These are phyloP conservation scores for Vitellaria paradoxa DNA, from an alignment of 179 eudicot genomes.

Conservation along the genomic window DNA sequence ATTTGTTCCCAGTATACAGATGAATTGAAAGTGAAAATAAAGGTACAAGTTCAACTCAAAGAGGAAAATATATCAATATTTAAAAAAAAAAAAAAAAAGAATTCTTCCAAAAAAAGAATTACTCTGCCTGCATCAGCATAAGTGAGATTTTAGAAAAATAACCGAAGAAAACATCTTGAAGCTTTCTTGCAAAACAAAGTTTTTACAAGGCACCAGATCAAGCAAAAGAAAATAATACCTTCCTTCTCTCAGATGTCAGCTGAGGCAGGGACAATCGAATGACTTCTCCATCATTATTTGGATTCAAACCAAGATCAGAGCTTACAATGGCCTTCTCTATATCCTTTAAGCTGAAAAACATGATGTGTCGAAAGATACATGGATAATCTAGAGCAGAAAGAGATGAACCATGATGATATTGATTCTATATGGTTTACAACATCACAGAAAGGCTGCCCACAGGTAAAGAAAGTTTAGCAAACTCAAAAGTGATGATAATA, in stretches of 20 bases:
- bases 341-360: conserved; percentile 66
- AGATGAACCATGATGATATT: conserved; percentile 5
- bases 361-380: neutral
- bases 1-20: neutral
- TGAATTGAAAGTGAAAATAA: neutral
- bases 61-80: too few relatives aligned
- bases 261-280: conserved; percentile 85
- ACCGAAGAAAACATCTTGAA: neutral
- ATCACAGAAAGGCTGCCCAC: conserved; percentile 8
- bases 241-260: conserved; percentile 86
- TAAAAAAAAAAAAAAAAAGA: too few relatives aligned
- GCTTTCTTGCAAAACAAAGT: neutral
- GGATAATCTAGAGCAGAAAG: neutral
- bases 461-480: neutral
- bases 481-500: neutral
- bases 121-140: neutral
- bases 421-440: neutral
- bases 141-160: neutral
- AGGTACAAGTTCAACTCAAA: neutral
- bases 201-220: conserved; percentile 3
- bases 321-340: conserved; percentile 92
- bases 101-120: too few relatives aligned
- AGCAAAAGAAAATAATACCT: conserved; percentile 44
- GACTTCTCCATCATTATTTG: conserved; percentile 92
- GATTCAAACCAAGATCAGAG: conserved; percentile 79